phyloP scores from a whole-genome alignment of 208 protist species.

The Porcisia hertigi region DNA sequence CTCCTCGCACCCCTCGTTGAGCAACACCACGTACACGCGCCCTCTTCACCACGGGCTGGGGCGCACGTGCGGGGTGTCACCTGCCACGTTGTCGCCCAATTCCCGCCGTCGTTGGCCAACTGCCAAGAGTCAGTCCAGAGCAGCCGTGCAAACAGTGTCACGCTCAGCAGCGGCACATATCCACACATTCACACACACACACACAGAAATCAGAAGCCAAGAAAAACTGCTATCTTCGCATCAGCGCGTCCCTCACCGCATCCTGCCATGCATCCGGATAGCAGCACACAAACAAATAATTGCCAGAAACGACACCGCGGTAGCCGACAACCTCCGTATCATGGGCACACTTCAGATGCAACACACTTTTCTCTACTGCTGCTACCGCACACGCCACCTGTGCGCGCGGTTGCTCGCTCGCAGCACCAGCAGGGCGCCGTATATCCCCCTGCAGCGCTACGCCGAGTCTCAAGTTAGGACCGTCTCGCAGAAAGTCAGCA shows the following conservation, averaged over 20 bases:
- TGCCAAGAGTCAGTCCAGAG: too few relatives aligned
- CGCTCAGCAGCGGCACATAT: not conserved
- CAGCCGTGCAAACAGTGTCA: too few relatives aligned
- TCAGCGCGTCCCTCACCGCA: not conserved
- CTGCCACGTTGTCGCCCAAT: too few relatives aligned
- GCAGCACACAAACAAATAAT: slow-evolving; percentile 34
- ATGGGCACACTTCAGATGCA: not conserved
- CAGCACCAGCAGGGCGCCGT: not conserved
- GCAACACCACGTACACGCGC: too few relatives aligned
- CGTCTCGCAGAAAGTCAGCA: not conserved
- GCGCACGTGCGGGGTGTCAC: too few relatives aligned
- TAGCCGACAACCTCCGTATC: slow-evolving; percentile 21
- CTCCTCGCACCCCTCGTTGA: too few relatives aligned
- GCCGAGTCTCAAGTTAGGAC: not conserved
- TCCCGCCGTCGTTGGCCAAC: too few relatives aligned
- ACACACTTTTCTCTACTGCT: slow-evolving; percentile 7
- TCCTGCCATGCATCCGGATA: slow-evolving; percentile 24
- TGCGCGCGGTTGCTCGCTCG: not conserved
- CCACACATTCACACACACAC: not conserved
- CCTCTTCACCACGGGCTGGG: too few relatives aligned
- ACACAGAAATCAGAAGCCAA: too few relatives aligned
- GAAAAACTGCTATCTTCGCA: not conserved
- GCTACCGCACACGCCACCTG: slow-evolving; percentile 8
- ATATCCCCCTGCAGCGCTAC: not conserved
- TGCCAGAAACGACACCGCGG: slow-evolving; percentile 23